Evolutionary conservation across 495 filamentous ascomycete genomes (phyloP), one percentile per base, ranked within the genome.

Genomic region (Aspergillus kassunensis): DNA sequence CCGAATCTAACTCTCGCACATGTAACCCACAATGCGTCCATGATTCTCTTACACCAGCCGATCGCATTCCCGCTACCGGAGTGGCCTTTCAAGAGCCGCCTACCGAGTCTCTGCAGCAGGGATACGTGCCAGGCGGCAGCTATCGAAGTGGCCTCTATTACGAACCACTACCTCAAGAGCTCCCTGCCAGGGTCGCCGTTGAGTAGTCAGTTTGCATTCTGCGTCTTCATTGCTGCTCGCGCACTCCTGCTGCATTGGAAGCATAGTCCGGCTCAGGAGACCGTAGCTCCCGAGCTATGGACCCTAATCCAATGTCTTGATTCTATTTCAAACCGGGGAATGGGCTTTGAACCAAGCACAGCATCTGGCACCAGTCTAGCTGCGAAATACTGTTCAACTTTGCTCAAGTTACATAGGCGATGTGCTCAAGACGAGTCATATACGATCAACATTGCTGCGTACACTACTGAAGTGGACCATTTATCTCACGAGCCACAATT

Each of bases 211-310:
- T 51, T 51, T 16, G 37, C 36, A 1, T 51, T 51, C 12, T 51
- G 48, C 9, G 48, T 51, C 1, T 44, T 73, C 47, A 61, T 76
- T 43, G 61, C 62, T 3, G 72, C 61, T 27, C 24, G 24, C 24
- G 24, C 69, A 24, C 52, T 74, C 19, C 58, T 58, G 59, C 65
- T 66, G 15, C 56, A 63, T 23, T 64, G 65, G 57, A 43, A 58
- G 20, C 46, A 41, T 24, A 24, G 18, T 18, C 54, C 45, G 44
- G 57, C 54, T 36, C 57, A 55, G 18, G 54, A 27, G 15, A 53
- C 37, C 37, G 59, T 63, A 10, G 52, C 51, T 3, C 45, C 51
- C 12, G 67, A 70, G 42, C 70, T 61, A 44, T 65, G 57, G 51
- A 57, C 45, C n/a, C 51, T 73, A 1, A 45, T 69, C 3, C 55